phyloP scores from a whole-genome alignment of 345 rosid genomes.

The Microcos paniculata region DNA sequence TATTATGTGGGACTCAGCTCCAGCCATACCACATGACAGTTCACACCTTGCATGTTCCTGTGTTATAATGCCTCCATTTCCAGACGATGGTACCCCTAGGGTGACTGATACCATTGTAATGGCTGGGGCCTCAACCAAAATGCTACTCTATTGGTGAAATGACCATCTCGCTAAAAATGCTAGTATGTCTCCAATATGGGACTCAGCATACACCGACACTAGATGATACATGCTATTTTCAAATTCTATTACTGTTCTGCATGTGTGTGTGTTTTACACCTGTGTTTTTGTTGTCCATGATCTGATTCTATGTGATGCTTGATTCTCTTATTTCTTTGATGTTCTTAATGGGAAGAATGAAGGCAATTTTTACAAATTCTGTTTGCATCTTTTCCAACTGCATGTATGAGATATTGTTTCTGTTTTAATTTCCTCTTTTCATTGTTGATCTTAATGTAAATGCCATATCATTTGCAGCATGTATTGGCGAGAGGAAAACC shows the following conservation, averaged over 20 bases:
- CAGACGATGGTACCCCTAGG: background rate
- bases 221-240: background rate
- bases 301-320: background rate
- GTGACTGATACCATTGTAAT: background rate
- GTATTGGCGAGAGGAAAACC: slow-evolving; percentile 61
- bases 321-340: background rate
- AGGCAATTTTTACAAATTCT: background rate
- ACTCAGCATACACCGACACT: background rate
- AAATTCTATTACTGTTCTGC: background rate
- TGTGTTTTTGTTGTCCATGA: background rate
- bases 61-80: background rate
- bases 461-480: slow-evolving; percentile 40
- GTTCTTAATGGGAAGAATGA: background rate
- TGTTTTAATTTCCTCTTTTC: background rate
- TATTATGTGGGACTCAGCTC: background rate
- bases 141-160: background rate
- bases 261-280: background rate
- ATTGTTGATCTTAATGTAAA: background rate
- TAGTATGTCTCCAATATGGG: background rate
- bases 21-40: background rate
- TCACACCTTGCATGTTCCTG: background rate
- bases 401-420: background rate
- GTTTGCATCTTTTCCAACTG: background rate
- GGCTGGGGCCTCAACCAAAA: background rate
- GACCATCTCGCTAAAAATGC: background rate